These are phyloP conservation scores for Penicillium soppii DNA, from an alignment of 495 filamentous ascomycete genomes.

Conservation along the genomic window DNA sequence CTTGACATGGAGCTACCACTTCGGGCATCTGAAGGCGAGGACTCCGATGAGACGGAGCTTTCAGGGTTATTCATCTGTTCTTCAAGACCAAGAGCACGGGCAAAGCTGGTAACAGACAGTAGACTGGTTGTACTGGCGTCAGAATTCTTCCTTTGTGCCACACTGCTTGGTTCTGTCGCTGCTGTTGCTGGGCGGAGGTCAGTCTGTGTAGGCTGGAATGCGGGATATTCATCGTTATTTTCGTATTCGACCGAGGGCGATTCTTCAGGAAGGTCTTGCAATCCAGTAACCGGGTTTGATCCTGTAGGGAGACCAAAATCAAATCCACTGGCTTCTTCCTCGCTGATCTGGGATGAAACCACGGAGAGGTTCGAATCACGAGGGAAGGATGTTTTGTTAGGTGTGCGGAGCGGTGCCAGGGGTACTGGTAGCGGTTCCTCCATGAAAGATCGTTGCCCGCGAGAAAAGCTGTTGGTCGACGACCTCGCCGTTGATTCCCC, in stretches of 20 bases:
- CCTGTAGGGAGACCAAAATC: conserved; percentile 25
- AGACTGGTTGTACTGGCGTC: conserved; percentile 35
- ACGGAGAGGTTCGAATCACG: conserved; percentile 26
- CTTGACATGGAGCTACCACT: conserved; percentile 74
- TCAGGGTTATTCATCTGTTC: conserved; percentile 47
- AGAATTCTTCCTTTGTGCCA: conserved; percentile 24
- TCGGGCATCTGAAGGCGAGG: conserved; percentile 59
- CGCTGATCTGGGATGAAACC: conserved; percentile 16
- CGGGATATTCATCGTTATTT: background rate
- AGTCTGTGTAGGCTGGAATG: conserved; percentile 10
- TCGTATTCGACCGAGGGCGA: conserved; percentile 4
- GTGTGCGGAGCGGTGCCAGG: conserved; percentile 24
- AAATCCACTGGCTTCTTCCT: conserved; percentile 31
- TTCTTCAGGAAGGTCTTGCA: conserved; percentile 26
- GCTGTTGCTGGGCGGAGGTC: conserved; percentile 15
- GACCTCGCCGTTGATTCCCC: conserved; percentile 39
- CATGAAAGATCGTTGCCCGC: conserved; percentile 30
- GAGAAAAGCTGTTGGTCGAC: conserved; percentile 39
- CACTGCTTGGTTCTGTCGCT: conserved; percentile 6
- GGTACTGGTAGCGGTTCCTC: conserved; percentile 43
- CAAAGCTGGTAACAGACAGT: conserved; percentile 40
- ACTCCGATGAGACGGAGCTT: conserved; percentile 70
- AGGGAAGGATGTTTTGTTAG: conserved; percentile 23
- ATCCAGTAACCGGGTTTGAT: background rate
- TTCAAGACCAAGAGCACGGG: conserved; percentile 41